phyloP scores from a whole-genome alignment of 441 rosid genomes.

The Populus hybrid region DNA sequence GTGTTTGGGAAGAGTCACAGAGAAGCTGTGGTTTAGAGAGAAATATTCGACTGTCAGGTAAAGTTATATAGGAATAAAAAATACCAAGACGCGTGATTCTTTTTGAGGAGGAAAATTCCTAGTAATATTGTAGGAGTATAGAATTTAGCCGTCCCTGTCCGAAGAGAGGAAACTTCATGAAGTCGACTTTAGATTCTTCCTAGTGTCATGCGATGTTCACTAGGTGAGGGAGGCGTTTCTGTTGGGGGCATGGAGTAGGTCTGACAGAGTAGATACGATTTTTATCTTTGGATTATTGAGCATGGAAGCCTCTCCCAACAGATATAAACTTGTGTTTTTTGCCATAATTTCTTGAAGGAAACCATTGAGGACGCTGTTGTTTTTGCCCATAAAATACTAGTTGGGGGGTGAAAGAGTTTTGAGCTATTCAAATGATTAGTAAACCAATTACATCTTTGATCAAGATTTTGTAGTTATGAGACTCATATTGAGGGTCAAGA shows the following conservation, averaged over 20 bases:
- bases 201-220: slow-evolving; percentile 4
- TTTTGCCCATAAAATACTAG: not conserved
- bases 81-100: not conserved
- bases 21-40: not conserved
- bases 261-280: too few species aligned
- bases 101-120: too few species aligned
- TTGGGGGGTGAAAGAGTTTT: not conserved
- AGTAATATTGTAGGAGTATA: too few species aligned
- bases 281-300: not conserved
- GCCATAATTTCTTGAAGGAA: not conserved
- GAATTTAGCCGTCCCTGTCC: too few species aligned
- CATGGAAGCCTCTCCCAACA: not conserved
- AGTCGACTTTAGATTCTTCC: too few species aligned
- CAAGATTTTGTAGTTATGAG: not conserved
- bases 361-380: too few species aligned
- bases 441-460: not conserved
- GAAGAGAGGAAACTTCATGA: too few species aligned
- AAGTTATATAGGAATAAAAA: too few species aligned
- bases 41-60: too few species aligned
- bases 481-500: too few species aligned
- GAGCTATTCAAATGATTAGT: not conserved
- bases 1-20: not conserved
- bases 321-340: not conserved
- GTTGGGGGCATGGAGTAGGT: not conserved
- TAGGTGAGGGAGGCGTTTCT: not conserved